Evolutionary conservation across 345 rosid species (phyloP).

Genomic region (Aquilaria sinensis): DNA sequence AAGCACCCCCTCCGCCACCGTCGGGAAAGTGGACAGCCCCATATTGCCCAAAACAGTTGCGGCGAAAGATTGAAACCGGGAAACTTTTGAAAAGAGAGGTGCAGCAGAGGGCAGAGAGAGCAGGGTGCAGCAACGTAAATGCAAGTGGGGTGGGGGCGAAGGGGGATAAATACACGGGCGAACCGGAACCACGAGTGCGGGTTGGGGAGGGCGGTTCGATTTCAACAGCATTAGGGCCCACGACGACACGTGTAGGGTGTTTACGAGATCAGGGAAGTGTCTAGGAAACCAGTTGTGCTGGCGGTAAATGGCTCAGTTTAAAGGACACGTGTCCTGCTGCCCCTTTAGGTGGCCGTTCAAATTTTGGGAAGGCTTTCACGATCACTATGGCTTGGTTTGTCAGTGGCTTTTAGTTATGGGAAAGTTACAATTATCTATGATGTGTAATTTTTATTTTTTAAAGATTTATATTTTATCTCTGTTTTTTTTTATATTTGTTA

Average conservation of each 20-base stretch:
- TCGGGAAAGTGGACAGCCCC: constrained; percentile 73
- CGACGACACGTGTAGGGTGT: constrained; percentile 37
- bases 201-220: constrained; percentile 11
- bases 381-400: too few species aligned
- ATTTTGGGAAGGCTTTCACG: too few species aligned
- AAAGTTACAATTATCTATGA: too few species aligned
- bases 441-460: too few species aligned
- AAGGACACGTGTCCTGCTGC: constrained; percentile 18
- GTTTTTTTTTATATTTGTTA: too few species aligned
- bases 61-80: too few species aligned
- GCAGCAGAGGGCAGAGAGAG: neutral
- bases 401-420: too few species aligned
- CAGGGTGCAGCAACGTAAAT: neutral
- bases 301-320: neutral
- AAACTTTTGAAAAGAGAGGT: neutral
- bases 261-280: neutral
- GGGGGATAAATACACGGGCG: constrained; percentile 9
- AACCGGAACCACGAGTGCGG: constrained; percentile 9
- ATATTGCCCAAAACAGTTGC: constrained; percentile 18
- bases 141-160: neutral
- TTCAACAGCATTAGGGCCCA: constrained; percentile 16
- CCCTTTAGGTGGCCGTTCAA: too few species aligned
- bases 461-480: too few species aligned
- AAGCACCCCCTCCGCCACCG: constrained; percentile 52
- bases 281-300: neutral